Percentiles rank a stretch among this genome's conserved stretches.
Conservation (phyloP, 192 early-diverging fungal genomes). For the Backusella tarrabulga region DNA sequence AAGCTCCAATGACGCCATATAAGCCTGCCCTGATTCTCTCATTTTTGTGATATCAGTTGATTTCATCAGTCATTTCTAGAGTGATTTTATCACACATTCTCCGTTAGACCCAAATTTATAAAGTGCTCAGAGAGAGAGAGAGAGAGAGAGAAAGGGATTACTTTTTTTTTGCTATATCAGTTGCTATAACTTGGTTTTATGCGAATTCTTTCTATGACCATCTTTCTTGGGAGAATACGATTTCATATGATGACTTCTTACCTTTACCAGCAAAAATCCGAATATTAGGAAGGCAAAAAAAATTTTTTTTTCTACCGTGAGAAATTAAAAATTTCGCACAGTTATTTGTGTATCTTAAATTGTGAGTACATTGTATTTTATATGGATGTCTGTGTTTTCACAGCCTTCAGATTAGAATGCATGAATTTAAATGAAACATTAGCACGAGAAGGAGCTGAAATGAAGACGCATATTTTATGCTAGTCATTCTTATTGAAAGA, state of each 20-base stretch:
- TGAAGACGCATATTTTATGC: background rate
- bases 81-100: too few relatives aligned
- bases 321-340: background rate
- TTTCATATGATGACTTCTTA: too few relatives aligned
- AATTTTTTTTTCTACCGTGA: too few relatives aligned
- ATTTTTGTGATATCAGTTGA: too few relatives aligned
- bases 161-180: too few relatives aligned
- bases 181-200: too few relatives aligned
- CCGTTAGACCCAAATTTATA: background rate
- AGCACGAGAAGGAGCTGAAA: background rate
- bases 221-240: too few relatives aligned
- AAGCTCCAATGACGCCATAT: background rate
- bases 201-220: too few relatives aligned
- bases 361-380: background rate
- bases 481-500: background rate
- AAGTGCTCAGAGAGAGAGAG: too few relatives aligned
- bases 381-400: background rate
- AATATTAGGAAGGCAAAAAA: background rate
- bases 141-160: too few relatives aligned
- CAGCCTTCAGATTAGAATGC: background rate
- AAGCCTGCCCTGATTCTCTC: too few relatives aligned
- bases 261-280: background rate
- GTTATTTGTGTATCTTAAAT: background rate
- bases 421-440: background rate
- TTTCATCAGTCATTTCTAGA: too few relatives aligned